Evolutionary conservation across 2,329 filamentous ascomycete genomes (phyloP).

Genomic region (Colletotrichum sp.): DNA sequence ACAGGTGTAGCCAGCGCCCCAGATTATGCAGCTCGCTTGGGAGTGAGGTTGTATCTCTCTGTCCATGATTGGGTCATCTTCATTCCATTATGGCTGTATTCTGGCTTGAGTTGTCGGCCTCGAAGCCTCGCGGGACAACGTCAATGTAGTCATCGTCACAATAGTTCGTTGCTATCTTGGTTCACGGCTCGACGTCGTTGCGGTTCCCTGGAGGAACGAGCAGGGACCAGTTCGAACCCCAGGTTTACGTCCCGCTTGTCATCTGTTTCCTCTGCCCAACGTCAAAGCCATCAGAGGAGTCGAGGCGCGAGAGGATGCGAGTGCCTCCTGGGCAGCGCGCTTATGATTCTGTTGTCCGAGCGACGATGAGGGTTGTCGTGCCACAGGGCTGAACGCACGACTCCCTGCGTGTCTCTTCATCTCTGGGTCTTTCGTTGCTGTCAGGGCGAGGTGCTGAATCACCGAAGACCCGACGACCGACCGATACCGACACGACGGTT

Average conservation of each 20-base stretch:
- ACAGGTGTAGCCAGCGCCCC: background rate
- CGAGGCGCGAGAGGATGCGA: background rate
- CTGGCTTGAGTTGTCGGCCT: background rate
- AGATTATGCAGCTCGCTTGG: background rate
- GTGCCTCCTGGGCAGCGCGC: background rate
- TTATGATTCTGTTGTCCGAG: background rate
- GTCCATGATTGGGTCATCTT: background rate
- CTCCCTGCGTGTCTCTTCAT: background rate
- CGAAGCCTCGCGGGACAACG: background rate
- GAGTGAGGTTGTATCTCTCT: background rate
- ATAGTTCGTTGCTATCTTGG: background rate
- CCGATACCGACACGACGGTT: background rate
- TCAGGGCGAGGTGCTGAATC: background rate
- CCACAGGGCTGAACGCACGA: background rate
- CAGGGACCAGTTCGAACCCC: background rate
- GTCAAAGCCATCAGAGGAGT: background rate
- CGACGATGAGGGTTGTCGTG: background rate
- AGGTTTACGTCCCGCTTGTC: slow-evolving; percentile 1
- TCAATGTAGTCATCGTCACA: background rate
- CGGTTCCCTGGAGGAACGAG: background rate
- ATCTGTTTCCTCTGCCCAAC: background rate
- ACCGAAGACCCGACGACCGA: background rate
- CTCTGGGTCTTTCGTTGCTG: background rate
- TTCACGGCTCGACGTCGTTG: background rate
- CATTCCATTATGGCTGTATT: background rate